Evolutionary conservation across 2,329 filamentous ascomycete genomes (phyloP), one percentile per base, ranked within the genome.

Genomic region (Microdochium paspali): DNA sequence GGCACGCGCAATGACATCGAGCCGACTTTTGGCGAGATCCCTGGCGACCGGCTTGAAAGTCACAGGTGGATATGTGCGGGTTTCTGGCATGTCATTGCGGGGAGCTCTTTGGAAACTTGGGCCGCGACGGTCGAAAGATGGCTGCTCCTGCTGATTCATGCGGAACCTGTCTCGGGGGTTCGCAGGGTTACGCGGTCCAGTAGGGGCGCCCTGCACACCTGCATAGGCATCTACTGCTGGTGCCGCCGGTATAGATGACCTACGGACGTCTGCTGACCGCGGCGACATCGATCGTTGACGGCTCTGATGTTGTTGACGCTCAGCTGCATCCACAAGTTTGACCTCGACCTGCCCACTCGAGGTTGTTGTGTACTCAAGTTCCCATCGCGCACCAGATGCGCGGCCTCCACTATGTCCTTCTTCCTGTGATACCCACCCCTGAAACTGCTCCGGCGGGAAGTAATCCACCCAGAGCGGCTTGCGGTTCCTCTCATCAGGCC

Each of bases 391-490:
- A 18, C 48, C 58, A 44, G 66, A 64, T 46, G 68, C 63, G 44
- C 74, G 63, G 45, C 70, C 54, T 52, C 72, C 58, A 55, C 67
- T 57, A 13, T 61, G 63, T 2, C 70, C 63, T 56, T 82, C 69
- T 63, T 95, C 88, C 35, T 67, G 74, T 7, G 79, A 74, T 49
- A 94, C 84, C 89, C 90, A 97, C 23, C 77, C 76, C 13, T 70
- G 63, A 3, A 94, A 75, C 53, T 81, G 79, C 24, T 88, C 81
- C 18, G 85, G 77, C 0, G 91, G 91, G 20, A 97, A 76, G 62
- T 93, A 97, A 62, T 98, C 93, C 3, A 88, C 87, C 79, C 85
- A 94, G 1, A 97, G 74, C 1, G 82, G 76, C 62, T 93, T 94
- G 26, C 93, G 79, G 54, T 84, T 87, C 49, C 84, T 81, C 66